A percentile compares a stretch with the other conserved stretches of the same genome.
These are phyloP conservation scores for Quercus aquifolioides DNA, from an alignment of 306 rosid genomes.

Conservation along the genomic window DNA sequence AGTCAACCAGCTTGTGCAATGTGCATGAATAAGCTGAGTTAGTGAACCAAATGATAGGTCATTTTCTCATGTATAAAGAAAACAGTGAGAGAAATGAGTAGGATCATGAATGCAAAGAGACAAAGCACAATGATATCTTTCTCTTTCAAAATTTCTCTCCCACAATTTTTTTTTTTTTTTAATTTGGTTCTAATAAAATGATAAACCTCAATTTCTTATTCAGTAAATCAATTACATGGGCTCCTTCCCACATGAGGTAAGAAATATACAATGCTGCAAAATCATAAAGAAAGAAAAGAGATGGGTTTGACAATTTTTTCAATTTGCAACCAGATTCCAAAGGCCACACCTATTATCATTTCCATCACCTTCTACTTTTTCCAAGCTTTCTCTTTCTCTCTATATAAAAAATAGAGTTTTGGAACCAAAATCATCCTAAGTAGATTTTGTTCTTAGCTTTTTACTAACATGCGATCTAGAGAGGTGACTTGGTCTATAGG, in stretches of 20 bases:
- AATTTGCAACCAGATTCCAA: conserved; percentile 30
- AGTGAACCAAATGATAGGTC: conserved; percentile 45
- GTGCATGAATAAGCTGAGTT: conserved; percentile 32
- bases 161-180: neutral
- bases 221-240: neutral
- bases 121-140: conserved; percentile 38
- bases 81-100: conserved; percentile 21
- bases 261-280: neutral
- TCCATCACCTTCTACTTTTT: conserved; percentile 18
- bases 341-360: conserved; percentile 27
- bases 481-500: conserved; percentile 56
- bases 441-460: conserved; percentile 64
- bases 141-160: neutral
- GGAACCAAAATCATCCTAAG: conserved; percentile 58
- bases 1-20: conserved; percentile 44
- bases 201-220: neutral
- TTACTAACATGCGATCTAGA: conserved; percentile 60
- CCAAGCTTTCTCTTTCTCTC: conserved; percentile 24
- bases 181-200: neutral
- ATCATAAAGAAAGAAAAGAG: neutral
- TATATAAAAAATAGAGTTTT: conserved; percentile 22
- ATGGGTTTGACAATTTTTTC: conserved; percentile 12
- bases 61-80: conserved; percentile 19
- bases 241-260: conserved; percentile 14
- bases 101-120: conserved; percentile 38